A percentile compares a stretch with the other conserved stretches of the same genome.
Conservation (phyloP, 768 basidiomycete genomes). For the Leccinum imitatum region DNA sequence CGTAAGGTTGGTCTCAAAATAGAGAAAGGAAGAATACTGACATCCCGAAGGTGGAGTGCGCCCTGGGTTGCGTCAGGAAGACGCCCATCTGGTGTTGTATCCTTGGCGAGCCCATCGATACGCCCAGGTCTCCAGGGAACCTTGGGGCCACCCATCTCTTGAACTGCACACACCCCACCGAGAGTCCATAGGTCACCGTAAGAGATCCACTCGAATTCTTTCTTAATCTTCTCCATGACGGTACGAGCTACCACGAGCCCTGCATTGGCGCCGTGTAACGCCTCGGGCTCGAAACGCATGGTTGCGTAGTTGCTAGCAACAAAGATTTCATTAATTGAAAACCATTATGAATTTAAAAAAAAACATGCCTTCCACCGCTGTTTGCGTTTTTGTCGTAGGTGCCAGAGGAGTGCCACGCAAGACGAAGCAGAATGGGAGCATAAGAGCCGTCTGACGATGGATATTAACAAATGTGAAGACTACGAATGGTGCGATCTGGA, state of each 20-base stretch:
- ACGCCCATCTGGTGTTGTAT: conserved; percentile 85
- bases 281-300: conserved; percentile 94
- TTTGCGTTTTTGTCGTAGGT: conserved; percentile 82
- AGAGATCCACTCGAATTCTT: conserved; percentile 88
- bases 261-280: conserved; percentile 79
- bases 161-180: conserved; percentile 86
- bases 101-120: conserved; percentile 74
- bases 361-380: conserved; percentile 73
- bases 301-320: conserved; percentile 88
- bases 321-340: not conserved
- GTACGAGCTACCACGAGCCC: conserved; percentile 79
- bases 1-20: not conserved
- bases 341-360: not conserved
- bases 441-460: conserved; percentile 72
- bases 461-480: conserved; percentile 2
- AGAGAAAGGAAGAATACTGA: conserved; percentile 34
- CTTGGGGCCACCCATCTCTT: conserved; percentile 92
- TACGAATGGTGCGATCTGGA: not conserved
- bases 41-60: conserved; percentile 78
- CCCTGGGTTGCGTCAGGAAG: conserved; percentile 87
- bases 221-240: conserved; percentile 83
- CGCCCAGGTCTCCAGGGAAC: conserved; percentile 93
- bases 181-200: conserved; percentile 99
- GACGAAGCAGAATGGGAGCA: conserved; percentile 82
- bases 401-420: conserved; percentile 94